phyloP scores from a whole-genome alignment of 768 basidiomycete genomes.

The Leccinum subgranulosum region DNA sequence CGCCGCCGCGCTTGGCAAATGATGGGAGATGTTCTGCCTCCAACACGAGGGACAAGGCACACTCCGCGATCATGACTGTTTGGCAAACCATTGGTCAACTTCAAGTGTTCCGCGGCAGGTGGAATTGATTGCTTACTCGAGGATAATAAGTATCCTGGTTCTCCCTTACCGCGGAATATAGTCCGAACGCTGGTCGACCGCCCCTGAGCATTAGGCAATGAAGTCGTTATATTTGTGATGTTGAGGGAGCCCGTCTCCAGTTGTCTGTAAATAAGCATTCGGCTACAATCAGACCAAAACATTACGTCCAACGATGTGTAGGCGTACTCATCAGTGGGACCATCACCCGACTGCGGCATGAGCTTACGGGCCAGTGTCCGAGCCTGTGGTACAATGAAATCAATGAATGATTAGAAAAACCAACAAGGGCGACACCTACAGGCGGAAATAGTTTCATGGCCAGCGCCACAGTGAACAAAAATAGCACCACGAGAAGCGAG shows the following conservation, averaged over 20 bases:
- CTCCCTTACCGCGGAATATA: conserved; percentile 62
- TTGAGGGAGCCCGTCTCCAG: conserved; percentile 59
- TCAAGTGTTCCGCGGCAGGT: not conserved
- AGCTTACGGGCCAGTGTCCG: conserved; percentile 54
- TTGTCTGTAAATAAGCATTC: conserved; percentile 34
- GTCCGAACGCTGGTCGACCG: conserved; percentile 51
- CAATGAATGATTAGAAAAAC: not conserved
- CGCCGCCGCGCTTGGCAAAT: conserved; percentile 63
- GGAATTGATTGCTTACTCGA: conserved; percentile 4
- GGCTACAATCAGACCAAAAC: conserved; percentile 1
- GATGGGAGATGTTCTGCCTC: conserved; percentile 53
- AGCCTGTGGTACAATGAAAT: conserved; percentile 27
- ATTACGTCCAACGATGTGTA: not conserved
- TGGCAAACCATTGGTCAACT: conserved; percentile 1
- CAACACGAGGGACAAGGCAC: conserved; percentile 67
- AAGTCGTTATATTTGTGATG: conserved; percentile 69
- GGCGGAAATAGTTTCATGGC: conserved; percentile 33
- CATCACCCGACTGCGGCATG: conserved; percentile 53
- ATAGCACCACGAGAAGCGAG: conserved; percentile 40
- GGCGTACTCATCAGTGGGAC: conserved; percentile 60
- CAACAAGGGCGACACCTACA: conserved; percentile 31
- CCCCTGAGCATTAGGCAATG: conserved; percentile 41
- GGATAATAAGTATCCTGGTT: conserved; percentile 61
- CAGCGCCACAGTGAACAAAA: conserved; percentile 20
- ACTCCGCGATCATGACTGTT: conserved; percentile 74